A percentile compares a stretch with the other conserved stretches of the same genome.
Conservation (phyloP, 2,329 filamentous ascomycete species). For the Aspergillus texensis region DNA sequence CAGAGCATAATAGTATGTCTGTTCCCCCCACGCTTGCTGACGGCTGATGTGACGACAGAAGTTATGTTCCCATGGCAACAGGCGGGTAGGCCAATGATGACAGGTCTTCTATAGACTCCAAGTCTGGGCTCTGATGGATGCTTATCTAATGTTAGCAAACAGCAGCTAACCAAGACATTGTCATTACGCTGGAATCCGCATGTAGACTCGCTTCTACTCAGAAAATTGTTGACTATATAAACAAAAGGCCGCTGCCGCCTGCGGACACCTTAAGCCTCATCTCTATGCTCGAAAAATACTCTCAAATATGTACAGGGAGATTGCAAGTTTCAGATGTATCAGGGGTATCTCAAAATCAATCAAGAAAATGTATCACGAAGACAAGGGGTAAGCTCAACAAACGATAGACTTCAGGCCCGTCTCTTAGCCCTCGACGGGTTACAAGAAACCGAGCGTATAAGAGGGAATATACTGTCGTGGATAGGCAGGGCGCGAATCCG, state of each 20-base stretch:
- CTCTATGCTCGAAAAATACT: constrained; percentile 26
- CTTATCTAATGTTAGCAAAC: not conserved
- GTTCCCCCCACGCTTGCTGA: not conserved
- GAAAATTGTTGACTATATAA: not conserved
- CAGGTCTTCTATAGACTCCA: not conserved
- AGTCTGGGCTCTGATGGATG: not conserved
- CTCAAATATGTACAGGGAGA: constrained; percentile 37
- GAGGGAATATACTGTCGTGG: not conserved
- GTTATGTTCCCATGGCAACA: constrained; percentile 30
- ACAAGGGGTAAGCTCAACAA: constrained; percentile 21
- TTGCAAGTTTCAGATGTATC: constrained; percentile 36
- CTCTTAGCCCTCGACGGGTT: constrained; percentile 15
- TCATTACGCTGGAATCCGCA: not conserved
- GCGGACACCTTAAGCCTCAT: constrained; percentile 17
- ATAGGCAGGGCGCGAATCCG: not conserved
- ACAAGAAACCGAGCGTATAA: constrained; percentile 1
- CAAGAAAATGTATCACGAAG: constrained; percentile 27
- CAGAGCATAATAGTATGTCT: not conserved
- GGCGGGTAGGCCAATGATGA: not conserved
- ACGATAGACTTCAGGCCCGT: constrained; percentile 25
- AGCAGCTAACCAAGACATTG: not conserved
- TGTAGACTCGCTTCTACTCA: not conserved
- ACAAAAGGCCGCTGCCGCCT: constrained; percentile 18
- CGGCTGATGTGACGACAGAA: not conserved
- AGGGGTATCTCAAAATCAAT: constrained; percentile 43